Base-by-base conservation (phyloP, 768 basidiomycete genomes). In the Daedaleopsis nitida region DNA sequence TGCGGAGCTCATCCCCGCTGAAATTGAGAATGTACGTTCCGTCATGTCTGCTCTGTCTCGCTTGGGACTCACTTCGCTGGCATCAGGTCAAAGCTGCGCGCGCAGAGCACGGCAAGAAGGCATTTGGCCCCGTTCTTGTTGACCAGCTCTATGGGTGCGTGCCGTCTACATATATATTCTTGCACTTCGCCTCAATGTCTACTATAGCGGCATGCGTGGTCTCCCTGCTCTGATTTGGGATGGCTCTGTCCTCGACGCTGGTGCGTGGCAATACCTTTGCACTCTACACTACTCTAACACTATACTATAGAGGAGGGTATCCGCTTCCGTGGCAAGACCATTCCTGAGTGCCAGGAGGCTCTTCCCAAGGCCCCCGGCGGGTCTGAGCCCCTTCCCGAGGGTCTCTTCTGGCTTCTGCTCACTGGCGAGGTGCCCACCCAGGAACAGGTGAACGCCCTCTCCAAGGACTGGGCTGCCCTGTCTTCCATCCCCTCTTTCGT, bases 211-310 rank as follows among this genome's bases (percentile, higher is more conserved):
- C 56, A 92, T 94, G 91, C 81, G 91, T 64, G 90, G 92, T 63
- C 83, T 93, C 51, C 92, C 96, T 66, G 95, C 94, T 55, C 86
- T 98, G 67, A 94, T 98, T 68, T 98, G 96, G 96, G 96, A 98
- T 66, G 96, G 92, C 62, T 98, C 96, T 58, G 96, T 98, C 62
- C 87, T 98, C 65, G 96, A 98, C 73, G 86, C 96, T 56, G 89
- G 92, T 89, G 55, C 59, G 84, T 75, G 27, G 11, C 63, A 51
- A 24, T 32, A 19, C 47, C 32, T 10, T 50, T 48, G 21, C 13
- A 23, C 38, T 35, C 49, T 17, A 58, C 52, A 50, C n/a, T 45
- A 64, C 59, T 64, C 34, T 53, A 57, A 16, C 55, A 27, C 23
- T 65, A 47, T 38, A 23, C 52, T 63, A 9, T 67, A 91, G 92